These are phyloP conservation scores for Clonostachys rosea DNA, from an alignment of 2,329 filamentous ascomycete genomes.

Conservation along the genomic window DNA sequence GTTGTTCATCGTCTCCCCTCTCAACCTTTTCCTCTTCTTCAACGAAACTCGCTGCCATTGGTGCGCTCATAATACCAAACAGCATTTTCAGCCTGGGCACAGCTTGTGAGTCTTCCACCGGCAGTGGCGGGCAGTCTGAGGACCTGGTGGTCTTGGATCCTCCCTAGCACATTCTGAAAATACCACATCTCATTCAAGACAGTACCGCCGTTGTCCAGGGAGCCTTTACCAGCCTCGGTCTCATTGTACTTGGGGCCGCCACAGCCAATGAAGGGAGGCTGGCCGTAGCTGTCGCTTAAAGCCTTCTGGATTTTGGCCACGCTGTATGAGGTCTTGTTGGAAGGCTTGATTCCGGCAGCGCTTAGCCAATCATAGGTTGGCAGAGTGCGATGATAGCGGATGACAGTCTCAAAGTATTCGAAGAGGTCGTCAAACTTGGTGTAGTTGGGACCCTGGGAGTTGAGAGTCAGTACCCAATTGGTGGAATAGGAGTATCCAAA, in stretches of 20 bases:
- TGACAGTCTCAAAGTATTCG: constrained; percentile 58
- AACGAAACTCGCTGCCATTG: constrained; percentile 13
- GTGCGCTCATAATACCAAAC: constrained; percentile 50
- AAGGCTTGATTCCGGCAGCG: constrained; percentile 47
- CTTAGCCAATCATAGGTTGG: constrained; percentile 60
- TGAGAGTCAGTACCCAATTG: not conserved
- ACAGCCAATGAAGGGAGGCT: constrained; percentile 57
- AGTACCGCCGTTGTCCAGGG: constrained; percentile 50
- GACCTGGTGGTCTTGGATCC: constrained; percentile 45
- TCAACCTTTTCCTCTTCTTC: not conserved
- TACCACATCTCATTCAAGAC: constrained; percentile 62
- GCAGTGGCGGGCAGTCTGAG: constrained; percentile 40
- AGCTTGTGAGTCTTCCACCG: constrained; percentile 40
- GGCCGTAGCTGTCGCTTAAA: constrained; percentile 44
- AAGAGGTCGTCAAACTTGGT: constrained; percentile 52
- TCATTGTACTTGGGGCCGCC: constrained; percentile 55
- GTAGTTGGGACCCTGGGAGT: constrained; percentile 42
- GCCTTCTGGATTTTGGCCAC: constrained; percentile 45
- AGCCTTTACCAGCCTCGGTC: constrained; percentile 50
- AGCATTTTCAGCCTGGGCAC: constrained; percentile 46
- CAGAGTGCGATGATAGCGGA: constrained; percentile 50
- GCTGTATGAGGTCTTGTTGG: constrained; percentile 52
- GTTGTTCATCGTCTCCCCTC: not conserved
- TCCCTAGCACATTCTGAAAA: constrained; percentile 52
- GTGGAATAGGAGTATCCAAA: not conserved